phyloP scores from a whole-genome alignment of 2,329 filamentous ascomycete species.

The Nigrospora osmanthi region DNA sequence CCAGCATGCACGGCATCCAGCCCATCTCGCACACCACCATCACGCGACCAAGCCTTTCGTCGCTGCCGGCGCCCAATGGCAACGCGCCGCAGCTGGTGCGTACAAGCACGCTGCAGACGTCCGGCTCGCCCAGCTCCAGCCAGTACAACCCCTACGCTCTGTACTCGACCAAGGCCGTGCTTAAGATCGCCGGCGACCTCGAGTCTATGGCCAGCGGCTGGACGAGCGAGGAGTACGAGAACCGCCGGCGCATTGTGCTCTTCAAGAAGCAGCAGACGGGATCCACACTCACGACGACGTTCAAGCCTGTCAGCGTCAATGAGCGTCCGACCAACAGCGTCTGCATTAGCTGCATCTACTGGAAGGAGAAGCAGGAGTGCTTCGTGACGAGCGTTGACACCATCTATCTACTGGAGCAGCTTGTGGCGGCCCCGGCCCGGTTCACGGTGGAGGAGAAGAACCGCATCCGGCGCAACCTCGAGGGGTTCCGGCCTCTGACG shows the following conservation, averaged over 20 bases:
- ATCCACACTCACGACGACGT: constrained; percentile 72
- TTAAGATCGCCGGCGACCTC: constrained; percentile 82
- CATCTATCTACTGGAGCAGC: constrained; percentile 85
- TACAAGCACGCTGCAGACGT: constrained; percentile 44
- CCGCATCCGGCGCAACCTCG: constrained; percentile 87
- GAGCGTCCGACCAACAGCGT: constrained; percentile 78
- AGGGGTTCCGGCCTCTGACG: constrained; percentile 86
- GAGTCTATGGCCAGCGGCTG: constrained; percentile 77
- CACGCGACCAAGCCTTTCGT: constrained; percentile 36
- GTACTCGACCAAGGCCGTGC: constrained; percentile 74
- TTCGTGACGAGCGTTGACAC: constrained; percentile 97
- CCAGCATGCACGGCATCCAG: constrained; percentile 24
- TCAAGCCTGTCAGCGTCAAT: constrained; percentile 70
- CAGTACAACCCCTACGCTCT: constrained; percentile 71
- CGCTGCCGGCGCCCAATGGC: constrained; percentile 38
- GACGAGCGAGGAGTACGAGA: constrained; percentile 72
- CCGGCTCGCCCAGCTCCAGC: constrained; percentile 27
- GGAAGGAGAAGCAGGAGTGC: constrained; percentile 84
- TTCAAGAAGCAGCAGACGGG: constrained; percentile 79
- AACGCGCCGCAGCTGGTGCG: constrained; percentile 42
- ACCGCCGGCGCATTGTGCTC: constrained; percentile 76
- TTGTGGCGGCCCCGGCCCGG: constrained; percentile 65
- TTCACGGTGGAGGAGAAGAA: constrained; percentile 99
- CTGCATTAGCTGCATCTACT: constrained; percentile 96
- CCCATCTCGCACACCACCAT: constrained; percentile 27